These are phyloP conservation scores for Dissophora globulifera DNA, from an alignment of 192 early-diverging fungal species.

Conservation along the genomic window DNA sequence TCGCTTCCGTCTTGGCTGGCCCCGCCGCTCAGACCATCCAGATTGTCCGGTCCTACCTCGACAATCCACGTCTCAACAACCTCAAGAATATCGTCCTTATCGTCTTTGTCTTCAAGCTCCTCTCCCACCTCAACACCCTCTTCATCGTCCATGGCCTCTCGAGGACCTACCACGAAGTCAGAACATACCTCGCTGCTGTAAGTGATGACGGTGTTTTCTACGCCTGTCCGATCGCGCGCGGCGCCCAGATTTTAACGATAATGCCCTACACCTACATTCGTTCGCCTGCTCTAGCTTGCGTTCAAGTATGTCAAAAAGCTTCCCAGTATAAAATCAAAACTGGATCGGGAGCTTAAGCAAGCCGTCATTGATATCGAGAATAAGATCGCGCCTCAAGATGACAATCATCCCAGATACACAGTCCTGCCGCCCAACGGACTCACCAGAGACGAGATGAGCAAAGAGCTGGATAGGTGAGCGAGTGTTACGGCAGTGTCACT, in stretches of 20 bases:
- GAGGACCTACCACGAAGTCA: slow-evolving; percentile 58
- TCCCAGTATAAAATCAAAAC: slow-evolving; percentile 66
- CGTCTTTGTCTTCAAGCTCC: slow-evolving; percentile 62
- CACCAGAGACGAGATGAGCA: slow-evolving; percentile 65
- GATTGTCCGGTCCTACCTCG: slow-evolving; percentile 47
- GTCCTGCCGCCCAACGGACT: slow-evolving; percentile 74
- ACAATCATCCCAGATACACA: slow-evolving; percentile 69
- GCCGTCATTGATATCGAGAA: slow-evolving; percentile 80
- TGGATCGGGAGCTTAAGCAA: slow-evolving; percentile 82
- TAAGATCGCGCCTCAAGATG: slow-evolving; percentile 72
- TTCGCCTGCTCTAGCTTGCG: slow-evolving; percentile 45
- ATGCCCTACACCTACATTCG: too few relatives aligned
- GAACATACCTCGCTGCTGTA: slow-evolving; percentile 58
- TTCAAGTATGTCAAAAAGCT: slow-evolving; percentile 59
- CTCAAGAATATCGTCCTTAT: slow-evolving; percentile 72
- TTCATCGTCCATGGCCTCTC: slow-evolving; percentile 64
- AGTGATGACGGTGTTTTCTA: not conserved
- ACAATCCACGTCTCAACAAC: slow-evolving; percentile 51
- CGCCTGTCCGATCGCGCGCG: too few relatives aligned
- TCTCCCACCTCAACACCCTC: slow-evolving; percentile 55
- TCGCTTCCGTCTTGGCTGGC: too few relatives aligned
- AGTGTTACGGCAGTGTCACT: too few relatives aligned
- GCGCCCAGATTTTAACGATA: too few relatives aligned
- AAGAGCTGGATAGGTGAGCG: slow-evolving; percentile 66
- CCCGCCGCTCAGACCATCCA: too few relatives aligned